Evolutionary conservation across 768 basidiomycete species (phyloP).

Genomic region (Daedalea quercina): DNA sequence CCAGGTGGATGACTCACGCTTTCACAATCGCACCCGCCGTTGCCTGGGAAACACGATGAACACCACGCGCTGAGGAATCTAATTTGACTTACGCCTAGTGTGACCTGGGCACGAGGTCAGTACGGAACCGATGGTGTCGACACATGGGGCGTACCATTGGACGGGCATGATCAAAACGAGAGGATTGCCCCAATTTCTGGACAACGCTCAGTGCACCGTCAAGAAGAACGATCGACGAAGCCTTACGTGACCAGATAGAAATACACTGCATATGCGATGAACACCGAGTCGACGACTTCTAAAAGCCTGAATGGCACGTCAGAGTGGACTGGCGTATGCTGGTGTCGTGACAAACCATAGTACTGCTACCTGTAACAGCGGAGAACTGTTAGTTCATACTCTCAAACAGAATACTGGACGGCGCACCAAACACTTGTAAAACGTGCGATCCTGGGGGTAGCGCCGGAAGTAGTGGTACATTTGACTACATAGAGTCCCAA

Average conservation of each 20-base stretch:
- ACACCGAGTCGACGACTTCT: constrained; percentile 40
- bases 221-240: neutral
- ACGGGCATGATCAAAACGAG: constrained; percentile 13
- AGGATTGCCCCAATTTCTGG: constrained; percentile 20
- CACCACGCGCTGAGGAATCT: constrained; percentile 1
- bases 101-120: constrained; percentile 14
- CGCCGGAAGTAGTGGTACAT: constrained; percentile 46
- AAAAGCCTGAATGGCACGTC: constrained; percentile 29
- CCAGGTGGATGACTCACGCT: constrained; percentile 29
- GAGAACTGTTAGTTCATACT: constrained; percentile 2
- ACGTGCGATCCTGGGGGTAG: constrained; percentile 45
- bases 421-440: constrained; percentile 49
- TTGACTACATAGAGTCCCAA: constrained; percentile 50
- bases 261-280: constrained; percentile 48
- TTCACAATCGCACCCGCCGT: constrained; percentile 52
- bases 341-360: constrained; percentile 21
- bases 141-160: constrained; percentile 14
- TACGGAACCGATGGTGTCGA: neutral
- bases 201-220: neutral
- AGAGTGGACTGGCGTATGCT: neutral
- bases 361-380: constrained; percentile 21
- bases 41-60: constrained; percentile 29
- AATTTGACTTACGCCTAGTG: constrained; percentile 17
- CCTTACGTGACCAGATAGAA: constrained; percentile 49
- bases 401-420: neutral